Conservation (phyloP, 345 rosid genomes). For the Crucihimalaya himalaica region DNA sequence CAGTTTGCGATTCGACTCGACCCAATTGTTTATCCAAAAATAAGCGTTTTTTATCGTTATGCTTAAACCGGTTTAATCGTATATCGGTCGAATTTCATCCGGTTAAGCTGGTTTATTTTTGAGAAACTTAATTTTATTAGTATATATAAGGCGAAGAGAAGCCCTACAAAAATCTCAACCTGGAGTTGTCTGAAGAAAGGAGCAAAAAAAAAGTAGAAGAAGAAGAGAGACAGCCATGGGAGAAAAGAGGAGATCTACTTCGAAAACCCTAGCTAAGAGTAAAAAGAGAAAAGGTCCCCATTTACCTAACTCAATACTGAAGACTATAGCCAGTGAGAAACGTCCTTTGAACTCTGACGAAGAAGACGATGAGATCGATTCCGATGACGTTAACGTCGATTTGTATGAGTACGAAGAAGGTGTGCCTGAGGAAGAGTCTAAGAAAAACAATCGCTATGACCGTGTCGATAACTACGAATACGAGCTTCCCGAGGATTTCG, state of each 20-base stretch:
- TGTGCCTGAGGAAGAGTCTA: conserved; percentile 71
- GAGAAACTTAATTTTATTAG: too few relatives aligned
- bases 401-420: conserved; percentile 87
- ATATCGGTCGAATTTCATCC: too few relatives aligned
- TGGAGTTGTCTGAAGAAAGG: too few relatives aligned
- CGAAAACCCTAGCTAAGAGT: conserved; percentile 31
- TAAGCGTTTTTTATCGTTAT: too few relatives aligned
- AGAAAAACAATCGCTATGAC: conserved; percentile 79
- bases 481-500: conserved; percentile 65
- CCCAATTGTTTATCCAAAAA: too few relatives aligned
- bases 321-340: conserved; percentile 51
- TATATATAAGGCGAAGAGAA: background rate
- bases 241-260: conserved; percentile 25
- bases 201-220: background rate
- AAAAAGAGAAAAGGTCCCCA: conserved; percentile 64
- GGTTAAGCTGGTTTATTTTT: too few relatives aligned
- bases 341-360: conserved; percentile 56
- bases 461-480: conserved; percentile 67
- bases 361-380: conserved; percentile 57
- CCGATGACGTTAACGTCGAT: conserved; percentile 56
- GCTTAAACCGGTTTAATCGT: too few relatives aligned
- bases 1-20: too few relatives aligned
- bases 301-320: conserved; percentile 63
- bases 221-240: conserved; percentile 22
- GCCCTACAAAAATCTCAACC: conserved; percentile 23